A percentile compares a stretch with the other conserved stretches of the same genome.
phyloP scores from a whole-genome alignment of 1,284 basidiomycete genomes.

The Cerrena zonata region DNA sequence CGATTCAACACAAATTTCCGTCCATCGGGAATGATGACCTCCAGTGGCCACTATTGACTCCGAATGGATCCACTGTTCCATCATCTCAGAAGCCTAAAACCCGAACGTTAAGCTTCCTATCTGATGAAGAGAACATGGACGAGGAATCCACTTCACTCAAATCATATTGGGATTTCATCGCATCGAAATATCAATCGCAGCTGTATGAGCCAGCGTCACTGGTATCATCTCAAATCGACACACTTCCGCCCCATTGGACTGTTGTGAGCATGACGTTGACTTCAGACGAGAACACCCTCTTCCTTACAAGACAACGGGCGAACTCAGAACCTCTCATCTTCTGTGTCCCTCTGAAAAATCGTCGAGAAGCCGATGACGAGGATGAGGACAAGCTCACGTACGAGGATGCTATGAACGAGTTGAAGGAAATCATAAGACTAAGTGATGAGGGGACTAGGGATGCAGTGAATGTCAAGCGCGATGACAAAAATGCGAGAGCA shows the following conservation, averaged over 20 bases:
- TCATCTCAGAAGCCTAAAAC: conserved; percentile 16
- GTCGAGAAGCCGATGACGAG: conserved; percentile 71
- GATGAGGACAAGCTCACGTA: conserved; percentile 69
- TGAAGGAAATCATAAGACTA: conserved; percentile 71
- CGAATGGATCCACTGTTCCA: conserved; percentile 37
- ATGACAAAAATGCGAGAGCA: conserved; percentile 58
- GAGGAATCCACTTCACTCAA: conserved; percentile 32
- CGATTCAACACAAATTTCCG: conserved; percentile 61
- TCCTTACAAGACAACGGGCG: conserved; percentile 75
- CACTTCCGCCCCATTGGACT: conserved; percentile 77
- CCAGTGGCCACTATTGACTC: conserved; percentile 57
- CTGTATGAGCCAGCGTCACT: conserved; percentile 35
- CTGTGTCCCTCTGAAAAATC: conserved; percentile 81
- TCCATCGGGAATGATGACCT: conserved; percentile 48
- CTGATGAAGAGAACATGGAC: conserved; percentile 33
- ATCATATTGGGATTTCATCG: conserved; percentile 59
- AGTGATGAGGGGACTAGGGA: conserved; percentile 75
- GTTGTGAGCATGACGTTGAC: conserved; percentile 81
- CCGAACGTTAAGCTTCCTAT: conserved; percentile 14
- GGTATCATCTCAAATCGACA: conserved; percentile 34
- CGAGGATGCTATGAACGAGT: conserved; percentile 67
- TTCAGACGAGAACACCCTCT: conserved; percentile 76
- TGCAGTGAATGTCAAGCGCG: conserved; percentile 64
- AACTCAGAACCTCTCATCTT: conserved; percentile 70
- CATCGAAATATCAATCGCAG: conserved; percentile 46